Conservation (phyloP, 2,329 filamentous ascomycete species). For the Penicillium sp. region DNA sequence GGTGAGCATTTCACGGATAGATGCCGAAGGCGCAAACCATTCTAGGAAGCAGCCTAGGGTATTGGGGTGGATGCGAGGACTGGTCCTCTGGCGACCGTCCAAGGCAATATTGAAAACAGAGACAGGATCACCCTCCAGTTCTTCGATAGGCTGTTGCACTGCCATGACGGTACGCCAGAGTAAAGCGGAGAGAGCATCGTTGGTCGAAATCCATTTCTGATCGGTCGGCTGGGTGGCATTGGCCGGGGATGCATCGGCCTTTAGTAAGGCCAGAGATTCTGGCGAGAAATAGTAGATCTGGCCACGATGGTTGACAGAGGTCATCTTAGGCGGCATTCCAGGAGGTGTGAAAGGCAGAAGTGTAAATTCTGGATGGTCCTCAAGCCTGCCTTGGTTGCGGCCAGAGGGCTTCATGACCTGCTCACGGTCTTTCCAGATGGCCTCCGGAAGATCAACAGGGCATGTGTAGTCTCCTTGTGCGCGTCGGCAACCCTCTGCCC, state of each 20-base stretch:
- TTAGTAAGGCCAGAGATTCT: constrained; percentile 29
- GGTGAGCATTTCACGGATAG: constrained; percentile 30
- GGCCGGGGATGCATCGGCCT: constrained; percentile 32
- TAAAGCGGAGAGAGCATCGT: constrained; percentile 39
- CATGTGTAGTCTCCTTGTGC: constrained; percentile 26
- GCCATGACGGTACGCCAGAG: constrained; percentile 36
- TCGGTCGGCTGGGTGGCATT: constrained; percentile 28
- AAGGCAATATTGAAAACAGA: constrained; percentile 43
- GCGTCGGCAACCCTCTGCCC: constrained; percentile 39
- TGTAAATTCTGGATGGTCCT: constrained; percentile 36
- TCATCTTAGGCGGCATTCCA: constrained; percentile 34
- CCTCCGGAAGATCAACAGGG: constrained; percentile 27
- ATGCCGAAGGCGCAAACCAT: constrained; percentile 29
- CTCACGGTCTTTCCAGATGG: constrained; percentile 32
- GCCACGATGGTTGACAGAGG: constrained; percentile 30
- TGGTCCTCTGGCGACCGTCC: constrained; percentile 38
- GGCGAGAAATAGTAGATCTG: constrained; percentile 36
- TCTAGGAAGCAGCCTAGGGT: constrained; percentile 45
- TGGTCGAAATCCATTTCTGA: constrained; percentile 33
- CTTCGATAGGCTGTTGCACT: constrained; percentile 31
- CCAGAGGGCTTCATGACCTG: constrained; percentile 32
- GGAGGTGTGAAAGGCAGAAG: constrained; percentile 31
- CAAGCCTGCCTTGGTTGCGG: constrained; percentile 24
- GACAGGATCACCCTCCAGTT: constrained; percentile 31
- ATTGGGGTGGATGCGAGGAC: constrained; percentile 35